Evolutionary conservation across 73 alveolate genomes (phyloP).

Genomic region (Stentor roeselii): DNA sequence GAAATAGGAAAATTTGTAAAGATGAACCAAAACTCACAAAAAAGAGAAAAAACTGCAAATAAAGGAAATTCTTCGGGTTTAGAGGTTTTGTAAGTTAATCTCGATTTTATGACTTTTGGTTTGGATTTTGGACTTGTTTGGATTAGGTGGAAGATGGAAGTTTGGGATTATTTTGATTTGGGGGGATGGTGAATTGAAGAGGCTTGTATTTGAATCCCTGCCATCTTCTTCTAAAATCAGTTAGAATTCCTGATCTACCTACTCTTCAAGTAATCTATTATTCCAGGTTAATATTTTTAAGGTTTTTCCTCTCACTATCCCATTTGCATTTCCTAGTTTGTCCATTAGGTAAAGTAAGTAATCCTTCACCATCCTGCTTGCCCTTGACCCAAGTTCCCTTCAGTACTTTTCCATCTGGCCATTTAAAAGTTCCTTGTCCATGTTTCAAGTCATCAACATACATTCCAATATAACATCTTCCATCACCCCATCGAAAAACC

Average conservation of each 20-base stretch:
- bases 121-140: no score
- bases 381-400: slow-evolving; percentile 50
- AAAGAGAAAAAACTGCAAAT: no score
- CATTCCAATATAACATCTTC: slow-evolving; percentile 44
- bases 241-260: no score
- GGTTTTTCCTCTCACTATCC: not conserved
- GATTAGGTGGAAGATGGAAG: no score
- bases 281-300: not conserved
- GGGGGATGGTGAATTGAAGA: no score
- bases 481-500: slow-evolving; percentile 38
- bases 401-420: slow-evolving; percentile 70
- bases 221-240: no score
- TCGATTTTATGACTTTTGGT: no score
- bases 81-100: not conserved
- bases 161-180: no score
- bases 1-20: not conserved
- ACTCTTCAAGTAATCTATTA: no score
- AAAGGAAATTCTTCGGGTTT: not conserved
- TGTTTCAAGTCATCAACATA: slow-evolving; percentile 53
- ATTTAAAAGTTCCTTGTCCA: slow-evolving; percentile 54
- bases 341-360: not conserved
- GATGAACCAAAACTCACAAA: not conserved
- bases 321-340: not conserved
- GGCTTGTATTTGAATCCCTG: no score
- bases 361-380: slow-evolving; percentile 29